Evolutionary conservation across 2,329 filamentous ascomycete genomes (phyloP), one percentile per base, ranked within the genome.

Genomic region (Chaetoscypha palmicola): DNA sequence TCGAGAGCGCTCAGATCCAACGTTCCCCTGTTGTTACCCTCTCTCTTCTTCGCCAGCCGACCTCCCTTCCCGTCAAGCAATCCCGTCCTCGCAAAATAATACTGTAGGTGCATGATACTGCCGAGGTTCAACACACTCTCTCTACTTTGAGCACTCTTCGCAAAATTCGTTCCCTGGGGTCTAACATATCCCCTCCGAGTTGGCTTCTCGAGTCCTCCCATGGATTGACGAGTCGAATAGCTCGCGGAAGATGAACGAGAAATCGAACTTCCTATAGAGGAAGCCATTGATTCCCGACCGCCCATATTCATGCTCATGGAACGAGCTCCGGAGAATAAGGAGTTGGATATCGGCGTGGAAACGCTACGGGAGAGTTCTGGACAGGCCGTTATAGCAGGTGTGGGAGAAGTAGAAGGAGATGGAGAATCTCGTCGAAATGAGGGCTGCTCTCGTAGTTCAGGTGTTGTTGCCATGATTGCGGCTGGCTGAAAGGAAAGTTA

Each of bases 111-210:
- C 44, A 90, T 88, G 58, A 98, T 98, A 65, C 90, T 96, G 43
- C 92, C 92, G 50, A 98, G 68, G 60, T 88, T 95, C 78, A 97
- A 83, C 53, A 98, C 92, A 62, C 90, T 96, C 64, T 98, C 91
- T 51, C 92, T 77, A 39, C 88, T 88, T 61, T 81, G 81, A 36
- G 92, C 92, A 45, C 90, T 96, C 47, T 86, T 84, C 20, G 92
- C 87, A 64, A 97, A 98, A 58, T 89, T 58, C 16, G 61, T 63
- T 24, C 60, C 61, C 45, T 63, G 59, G 12, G 61, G 60, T 35
- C 59, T 51, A 17, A 63, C 60, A 50, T 62, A 63, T 9, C 61
- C 61, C 28, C 61, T 51, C 40, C 60, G 41, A 68, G 52, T 68
- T 76, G 51, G 51, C 23, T 49, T 57, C 14, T 58, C 60, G 2